Conservation (phyloP, 2,329 filamentous ascomycete genomes). For the Fusarium redolens region DNA sequence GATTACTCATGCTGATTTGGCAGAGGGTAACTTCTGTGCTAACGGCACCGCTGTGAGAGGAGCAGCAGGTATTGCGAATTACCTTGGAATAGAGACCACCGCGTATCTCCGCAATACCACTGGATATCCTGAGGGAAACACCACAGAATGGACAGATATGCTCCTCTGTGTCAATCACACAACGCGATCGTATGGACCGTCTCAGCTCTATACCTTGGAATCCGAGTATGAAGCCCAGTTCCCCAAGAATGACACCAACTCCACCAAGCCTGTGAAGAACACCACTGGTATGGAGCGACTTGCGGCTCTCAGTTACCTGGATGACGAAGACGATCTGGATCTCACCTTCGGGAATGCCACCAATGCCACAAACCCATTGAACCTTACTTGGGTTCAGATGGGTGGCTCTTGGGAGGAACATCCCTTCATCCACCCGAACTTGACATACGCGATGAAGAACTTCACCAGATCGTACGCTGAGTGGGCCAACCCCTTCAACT, state of each 20-base stretch:
- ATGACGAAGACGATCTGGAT: constrained; percentile 6
- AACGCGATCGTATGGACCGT: constrained; percentile 44
- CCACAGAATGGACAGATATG: constrained; percentile 44
- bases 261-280: constrained; percentile 4
- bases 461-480: constrained; percentile 53
- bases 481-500: constrained; percentile 57
- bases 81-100: constrained; percentile 45
- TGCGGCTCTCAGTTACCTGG: not conserved
- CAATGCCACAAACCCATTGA: constrained; percentile 48
- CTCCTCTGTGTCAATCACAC: constrained; percentile 51
- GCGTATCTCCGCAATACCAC: constrained; percentile 47
- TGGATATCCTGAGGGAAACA: constrained; percentile 24
- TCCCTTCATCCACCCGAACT: constrained; percentile 53
- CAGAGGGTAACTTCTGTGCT: constrained; percentile 35
- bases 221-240: constrained; percentile 28
- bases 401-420: constrained; percentile 57
- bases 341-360: constrained; percentile 10
- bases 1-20: constrained; percentile 41
- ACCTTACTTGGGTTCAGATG: constrained; percentile 51
- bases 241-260: constrained; percentile 27
- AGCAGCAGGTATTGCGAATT: constrained; percentile 44
- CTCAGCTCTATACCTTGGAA: constrained; percentile 46
- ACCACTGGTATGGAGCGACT: constrained; percentile 6
- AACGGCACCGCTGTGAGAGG: constrained; percentile 48
- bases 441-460: constrained; percentile 53